These are phyloP conservation scores for Trichoderma arundinaceum DNA, from an alignment of 2,329 filamentous ascomycete species.

Conservation along the genomic window DNA sequence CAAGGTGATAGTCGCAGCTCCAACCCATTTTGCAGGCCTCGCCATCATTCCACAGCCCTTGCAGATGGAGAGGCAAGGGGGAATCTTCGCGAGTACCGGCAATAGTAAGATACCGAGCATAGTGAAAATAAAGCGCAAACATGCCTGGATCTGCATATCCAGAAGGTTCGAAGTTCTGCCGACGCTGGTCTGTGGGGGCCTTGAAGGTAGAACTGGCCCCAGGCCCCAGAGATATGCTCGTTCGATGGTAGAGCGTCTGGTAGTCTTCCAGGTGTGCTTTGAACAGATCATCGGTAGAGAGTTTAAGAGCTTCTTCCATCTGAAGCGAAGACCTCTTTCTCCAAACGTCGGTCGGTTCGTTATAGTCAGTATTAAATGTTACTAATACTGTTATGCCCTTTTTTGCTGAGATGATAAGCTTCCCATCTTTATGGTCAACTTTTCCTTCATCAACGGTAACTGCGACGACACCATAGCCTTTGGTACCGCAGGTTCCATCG, in stretches of 20 bases:
- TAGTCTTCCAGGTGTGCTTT: constrained; percentile 22
- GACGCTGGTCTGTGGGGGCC: constrained; percentile 20
- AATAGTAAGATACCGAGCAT: constrained; percentile 29
- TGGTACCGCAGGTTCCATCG: constrained; percentile 28
- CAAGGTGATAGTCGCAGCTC: constrained; percentile 31
- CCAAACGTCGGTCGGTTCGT: constrained; percentile 5
- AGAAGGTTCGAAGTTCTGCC: constrained; percentile 12
- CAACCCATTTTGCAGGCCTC: constrained; percentile 31
- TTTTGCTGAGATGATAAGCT: constrained; percentile 19
- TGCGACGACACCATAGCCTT: constrained; percentile 23
- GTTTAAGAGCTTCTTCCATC: constrained; percentile 13
- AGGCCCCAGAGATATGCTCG: constrained; percentile 15
- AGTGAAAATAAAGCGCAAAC: constrained; percentile 31
- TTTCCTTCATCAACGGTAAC: constrained; percentile 20
- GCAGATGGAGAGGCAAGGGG: constrained; percentile 27
- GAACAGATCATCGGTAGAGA: constrained; percentile 15
- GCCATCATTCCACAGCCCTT: constrained; percentile 30
- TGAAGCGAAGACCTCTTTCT: constrained; percentile 3
- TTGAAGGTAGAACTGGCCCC: not conserved
- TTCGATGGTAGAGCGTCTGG: constrained; percentile 23
- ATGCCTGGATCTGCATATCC: constrained; percentile 25
- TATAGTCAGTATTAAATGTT: constrained; percentile 27
- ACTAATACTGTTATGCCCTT: constrained; percentile 24
- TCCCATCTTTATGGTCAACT: constrained; percentile 5
- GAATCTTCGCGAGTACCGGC: constrained; percentile 28